Conservation (phyloP, 2,329 filamentous ascomycete species). For the Podosphaera xanthii region DNA sequence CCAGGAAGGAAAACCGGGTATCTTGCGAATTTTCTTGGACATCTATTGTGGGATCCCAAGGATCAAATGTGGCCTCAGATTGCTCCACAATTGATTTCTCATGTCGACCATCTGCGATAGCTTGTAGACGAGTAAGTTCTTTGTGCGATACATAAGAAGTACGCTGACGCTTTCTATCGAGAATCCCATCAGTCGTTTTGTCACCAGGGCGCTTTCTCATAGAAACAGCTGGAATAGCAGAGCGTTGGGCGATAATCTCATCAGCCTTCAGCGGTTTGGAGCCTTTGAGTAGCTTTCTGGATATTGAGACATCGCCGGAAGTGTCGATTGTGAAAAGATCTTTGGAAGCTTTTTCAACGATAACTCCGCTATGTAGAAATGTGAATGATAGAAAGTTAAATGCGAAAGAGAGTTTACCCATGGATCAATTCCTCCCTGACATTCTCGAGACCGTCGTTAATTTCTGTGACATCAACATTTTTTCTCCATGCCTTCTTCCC, state of each 20-base stretch:
- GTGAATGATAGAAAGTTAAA: conserved; percentile 1
- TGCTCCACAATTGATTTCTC: conserved; percentile 21
- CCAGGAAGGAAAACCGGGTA: conserved; percentile 39
- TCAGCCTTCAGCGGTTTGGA: conserved; percentile 72
- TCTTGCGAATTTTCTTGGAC: conserved; percentile 23
- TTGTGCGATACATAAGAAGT: conserved; percentile 64
- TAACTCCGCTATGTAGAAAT: conserved; percentile 40
- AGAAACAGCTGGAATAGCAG: conserved; percentile 56
- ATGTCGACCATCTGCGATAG: conserved; percentile 49
- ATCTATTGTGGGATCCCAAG: conserved; percentile 41
- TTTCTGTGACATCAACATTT: conserved; percentile 80
- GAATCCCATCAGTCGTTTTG: conserved; percentile 48
- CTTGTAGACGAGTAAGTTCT: conserved; percentile 56
- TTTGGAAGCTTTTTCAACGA: conserved; percentile 60
- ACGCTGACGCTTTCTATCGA: conserved; percentile 51
- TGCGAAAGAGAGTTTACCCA: conserved; percentile 32
- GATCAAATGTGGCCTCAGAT: conserved; percentile 49
- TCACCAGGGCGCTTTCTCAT: conserved; percentile 52
- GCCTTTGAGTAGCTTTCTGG: conserved; percentile 35
- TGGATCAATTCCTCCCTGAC: conserved; percentile 76
- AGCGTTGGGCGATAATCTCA: conserved; percentile 72
- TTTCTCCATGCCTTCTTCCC: conserved; percentile 98
- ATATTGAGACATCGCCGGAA: conserved; percentile 42
- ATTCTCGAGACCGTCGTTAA: conserved; percentile 61
- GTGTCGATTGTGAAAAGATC: conserved; percentile 74